Evolutionary conservation across 2,329 filamentous ascomycete species (phyloP).

Genomic region (Fragosphaeria purpurea): DNA sequence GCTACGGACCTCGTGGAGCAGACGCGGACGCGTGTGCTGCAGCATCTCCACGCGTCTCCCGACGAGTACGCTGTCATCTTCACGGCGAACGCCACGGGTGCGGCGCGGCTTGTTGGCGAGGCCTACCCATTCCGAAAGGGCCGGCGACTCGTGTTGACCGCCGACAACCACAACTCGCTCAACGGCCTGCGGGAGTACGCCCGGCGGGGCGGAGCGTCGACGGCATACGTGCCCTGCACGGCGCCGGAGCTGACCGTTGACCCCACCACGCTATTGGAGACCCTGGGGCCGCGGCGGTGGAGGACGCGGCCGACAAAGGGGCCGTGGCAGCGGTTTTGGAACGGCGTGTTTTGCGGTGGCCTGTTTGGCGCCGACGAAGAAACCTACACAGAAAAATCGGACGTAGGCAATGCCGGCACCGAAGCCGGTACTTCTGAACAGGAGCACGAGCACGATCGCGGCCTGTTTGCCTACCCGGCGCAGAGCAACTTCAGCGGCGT

Average conservation of each 20-base stretch:
- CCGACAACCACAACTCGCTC: slow-evolving; percentile 33
- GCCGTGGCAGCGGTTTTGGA: neutral
- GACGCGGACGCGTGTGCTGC: slow-evolving; percentile 22
- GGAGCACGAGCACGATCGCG: slow-evolving; percentile 10
- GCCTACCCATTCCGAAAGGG: slow-evolving; percentile 24
- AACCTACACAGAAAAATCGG: neutral
- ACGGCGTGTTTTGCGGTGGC: slow-evolving; percentile 2
- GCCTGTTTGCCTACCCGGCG: slow-evolving; percentile 35
- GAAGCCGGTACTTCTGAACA: neutral
- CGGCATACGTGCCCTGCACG: slow-evolving; percentile 21
- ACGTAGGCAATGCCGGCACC: neutral
- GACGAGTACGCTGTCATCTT: slow-evolving; percentile 31
- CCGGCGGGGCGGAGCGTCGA: slow-evolving; percentile 14
- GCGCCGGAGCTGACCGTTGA: slow-evolving; percentile 21
- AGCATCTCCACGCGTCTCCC: slow-evolving; percentile 23
- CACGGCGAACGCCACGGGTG: slow-evolving; percentile 29
- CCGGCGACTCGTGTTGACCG: slow-evolving; percentile 23
- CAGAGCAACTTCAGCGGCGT: slow-evolving; percentile 37
- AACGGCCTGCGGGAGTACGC: slow-evolving; percentile 30
- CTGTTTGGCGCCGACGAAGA: neutral
- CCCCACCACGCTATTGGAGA: slow-evolving; percentile 14
- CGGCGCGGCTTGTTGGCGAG: slow-evolving; percentile 29
- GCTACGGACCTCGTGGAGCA: slow-evolving; percentile 24
- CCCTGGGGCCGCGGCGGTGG: slow-evolving; percentile 13
- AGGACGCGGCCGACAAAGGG: neutral